Base-by-base conservation (phyloP, 1,284 basidiomycete genomes). In the Boletus sp. region DNA sequence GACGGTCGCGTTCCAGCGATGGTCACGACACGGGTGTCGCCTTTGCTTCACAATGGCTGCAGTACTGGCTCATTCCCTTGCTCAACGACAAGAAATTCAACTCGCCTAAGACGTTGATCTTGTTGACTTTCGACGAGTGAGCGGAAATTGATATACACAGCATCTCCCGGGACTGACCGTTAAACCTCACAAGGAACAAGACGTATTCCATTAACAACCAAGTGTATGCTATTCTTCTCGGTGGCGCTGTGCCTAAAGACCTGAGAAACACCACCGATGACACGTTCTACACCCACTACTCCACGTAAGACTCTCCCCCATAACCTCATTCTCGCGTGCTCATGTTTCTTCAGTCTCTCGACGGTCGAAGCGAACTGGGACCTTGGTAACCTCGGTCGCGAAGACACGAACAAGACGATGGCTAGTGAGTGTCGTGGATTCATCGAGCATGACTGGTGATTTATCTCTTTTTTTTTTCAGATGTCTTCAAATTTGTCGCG, bases 281-380 rank as follows among this genome's bases (percentile, higher is more conserved):
- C 18, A 80, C 76, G 1, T 85, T 79, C 75, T 87, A 87, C 71
- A 82, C 83, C 2, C 87, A 89, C 70, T 89, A 87, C 74, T 85
- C 42, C 18, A 64, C 75, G 37, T 71, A 52, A 60, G 69, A 29
- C 22, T 35, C 5, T 7, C 15, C 6, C 6, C 15, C 41, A 6
- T 42, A 3, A 3, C 7, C n/a, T 45, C 1, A 24, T 33, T 39
- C n/a, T 15, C 18, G 27, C 8, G 36, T 49, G 7, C 36, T 58
- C 24, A 63, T 44, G 7, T 7, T 54, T 45, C 20, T 44, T 20
- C 39, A 71, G 68, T 36, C 68, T 89, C 49, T 80, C 81, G 18
- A 84, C 85, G 7, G 80, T 87, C 29, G 71, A 88, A 73, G 78
- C 80, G 49, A 89, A 89, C 77, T 89, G 86, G 84, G 72, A 73